Evolutionary conservation across 176 grass and related monocot genomes (phyloP).

Genomic region (Zea mays): DNA sequence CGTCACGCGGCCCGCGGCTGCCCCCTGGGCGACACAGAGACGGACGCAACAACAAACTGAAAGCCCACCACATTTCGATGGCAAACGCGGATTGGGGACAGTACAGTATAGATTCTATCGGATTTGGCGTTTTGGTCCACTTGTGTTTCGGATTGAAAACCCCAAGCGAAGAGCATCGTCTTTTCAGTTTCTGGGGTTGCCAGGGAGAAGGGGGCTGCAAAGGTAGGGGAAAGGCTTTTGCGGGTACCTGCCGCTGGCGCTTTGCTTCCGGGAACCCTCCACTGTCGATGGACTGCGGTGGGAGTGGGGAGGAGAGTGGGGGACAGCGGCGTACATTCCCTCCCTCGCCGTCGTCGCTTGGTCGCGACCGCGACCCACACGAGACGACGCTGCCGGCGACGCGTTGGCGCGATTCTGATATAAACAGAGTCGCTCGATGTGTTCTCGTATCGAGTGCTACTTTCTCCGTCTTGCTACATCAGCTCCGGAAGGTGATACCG

Average conservation of each 20-base stretch:
- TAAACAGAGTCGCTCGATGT: too few species aligned
- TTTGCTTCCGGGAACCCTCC: background rate
- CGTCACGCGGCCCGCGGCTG: slow-evolving; percentile 17
- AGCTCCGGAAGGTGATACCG: too few species aligned
- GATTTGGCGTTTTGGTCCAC: background rate
- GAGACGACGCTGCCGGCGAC: background rate
- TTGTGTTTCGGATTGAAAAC: background rate
- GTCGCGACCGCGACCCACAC: background rate
- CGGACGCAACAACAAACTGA: background rate
- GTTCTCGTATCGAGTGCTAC: too few species aligned
- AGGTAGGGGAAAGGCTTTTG: background rate
- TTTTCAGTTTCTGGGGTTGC: background rate
- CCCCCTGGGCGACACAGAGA: background rate
- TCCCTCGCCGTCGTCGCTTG: slow-evolving; percentile 15
- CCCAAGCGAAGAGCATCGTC: background rate
- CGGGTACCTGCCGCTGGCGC: slow-evolving; percentile 14
- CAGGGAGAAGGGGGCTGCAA: background rate
- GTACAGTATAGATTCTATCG: background rate
- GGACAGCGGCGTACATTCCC: background rate
- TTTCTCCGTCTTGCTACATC: too few species aligned
- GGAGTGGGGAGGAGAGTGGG: background rate
- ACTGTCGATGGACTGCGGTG: background rate
- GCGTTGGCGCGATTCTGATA: background rate
- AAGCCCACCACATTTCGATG: background rate
- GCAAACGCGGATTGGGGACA: background rate